Evolutionary conservation across 2,329 filamentous ascomycete species (phyloP), one percentile per base, ranked within the genome.

Genomic region (Drechslerella coelobrocha): DNA sequence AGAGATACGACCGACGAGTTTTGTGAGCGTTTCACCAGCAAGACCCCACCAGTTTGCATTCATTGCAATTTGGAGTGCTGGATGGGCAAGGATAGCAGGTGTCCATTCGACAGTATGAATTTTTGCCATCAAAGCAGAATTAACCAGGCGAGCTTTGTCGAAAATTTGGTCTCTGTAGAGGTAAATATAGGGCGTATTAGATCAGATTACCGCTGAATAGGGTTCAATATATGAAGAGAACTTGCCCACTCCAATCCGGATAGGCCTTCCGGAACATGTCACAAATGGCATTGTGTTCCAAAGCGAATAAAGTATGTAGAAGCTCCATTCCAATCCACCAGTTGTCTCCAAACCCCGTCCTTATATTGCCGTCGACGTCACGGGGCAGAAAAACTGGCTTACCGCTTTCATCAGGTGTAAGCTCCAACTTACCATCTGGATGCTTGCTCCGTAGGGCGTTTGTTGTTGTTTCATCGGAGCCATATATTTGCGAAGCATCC

Each of bases 101-200:
- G 81, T 82, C 81, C 81, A 83, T 74, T 83, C 81, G 2, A 82
- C 78, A 0, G 81, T 82, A 69, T 83, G 81, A 43, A 83, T 82
- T 75, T 83, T 83, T 3, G 81, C 81, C 81, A 82, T 82, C 7
- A 83, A 75, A 0, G 81, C 81, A 51, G 78, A 81, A 69, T 81
- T 82, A 21, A 82, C 77, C 0, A 82, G 77, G 0, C 81, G 75
- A 1, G 80, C 81, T 24, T 78, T 81, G 73, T 82, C 80, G 56
- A 82, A 82, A 26, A 82, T 76, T 61, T 80, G 76, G 48, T 82
- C 80, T 2, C 74, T 75, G 2, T 41, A 17, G 6, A 29, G 12
- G 8, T 12, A 37, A 12, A 29, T 4, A n/a, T 39, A 37, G 26
- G 17, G 17, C 5, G n/a, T n/a, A 23, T 23, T 29, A 23, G 7